Percentiles rank a stretch among this genome's conserved stretches.
Conservation (phyloP, 192 early-diverging fungal species). For the Rhizophlyctis rosea region DNA sequence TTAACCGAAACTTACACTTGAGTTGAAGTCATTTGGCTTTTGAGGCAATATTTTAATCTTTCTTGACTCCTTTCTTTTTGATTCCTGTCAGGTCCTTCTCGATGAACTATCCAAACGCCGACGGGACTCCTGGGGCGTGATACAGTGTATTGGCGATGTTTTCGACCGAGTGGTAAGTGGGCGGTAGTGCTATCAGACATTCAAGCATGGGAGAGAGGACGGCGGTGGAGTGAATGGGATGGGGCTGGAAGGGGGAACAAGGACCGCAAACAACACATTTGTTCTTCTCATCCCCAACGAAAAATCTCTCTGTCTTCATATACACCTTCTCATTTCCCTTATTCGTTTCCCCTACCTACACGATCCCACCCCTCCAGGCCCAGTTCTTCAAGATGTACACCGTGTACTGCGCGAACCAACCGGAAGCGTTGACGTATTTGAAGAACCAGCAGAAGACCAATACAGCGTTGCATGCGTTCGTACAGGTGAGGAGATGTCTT, state of each 20-base stretch:
- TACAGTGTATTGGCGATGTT: conserved; percentile 49
- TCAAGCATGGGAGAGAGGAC: too few relatives aligned
- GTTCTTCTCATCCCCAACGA: too few relatives aligned
- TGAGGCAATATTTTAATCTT: not conserved
- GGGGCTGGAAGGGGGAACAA: too few relatives aligned
- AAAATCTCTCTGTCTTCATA: too few relatives aligned
- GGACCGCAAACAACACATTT: too few relatives aligned
- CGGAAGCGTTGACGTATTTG: conserved; percentile 56
- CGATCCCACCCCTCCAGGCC: too few relatives aligned
- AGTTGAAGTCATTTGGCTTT: not conserved
- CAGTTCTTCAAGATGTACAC: conserved; percentile 63
- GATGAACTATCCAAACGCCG: conserved; percentile 35
- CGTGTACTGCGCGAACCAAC: conserved; percentile 64
- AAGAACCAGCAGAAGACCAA: conserved; percentile 42
- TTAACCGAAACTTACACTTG: too few relatives aligned
- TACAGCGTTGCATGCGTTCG: conserved; percentile 42
- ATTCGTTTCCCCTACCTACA: too few relatives aligned
- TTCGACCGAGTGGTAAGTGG: conserved; percentile 45
- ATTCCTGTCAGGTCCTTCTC: conserved; percentile 33
- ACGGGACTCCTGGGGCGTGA: conserved; percentile 22
- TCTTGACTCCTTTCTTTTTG: not conserved
- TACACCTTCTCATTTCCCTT: too few relatives aligned
- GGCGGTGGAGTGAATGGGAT: too few relatives aligned
- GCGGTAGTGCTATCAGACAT: too few relatives aligned
- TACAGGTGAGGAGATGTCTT: conserved; percentile 39